These are phyloP conservation scores for Aciculosporium take DNA, from an alignment of 2,329 filamentous ascomycete genomes.

Conservation along the genomic window DNA sequence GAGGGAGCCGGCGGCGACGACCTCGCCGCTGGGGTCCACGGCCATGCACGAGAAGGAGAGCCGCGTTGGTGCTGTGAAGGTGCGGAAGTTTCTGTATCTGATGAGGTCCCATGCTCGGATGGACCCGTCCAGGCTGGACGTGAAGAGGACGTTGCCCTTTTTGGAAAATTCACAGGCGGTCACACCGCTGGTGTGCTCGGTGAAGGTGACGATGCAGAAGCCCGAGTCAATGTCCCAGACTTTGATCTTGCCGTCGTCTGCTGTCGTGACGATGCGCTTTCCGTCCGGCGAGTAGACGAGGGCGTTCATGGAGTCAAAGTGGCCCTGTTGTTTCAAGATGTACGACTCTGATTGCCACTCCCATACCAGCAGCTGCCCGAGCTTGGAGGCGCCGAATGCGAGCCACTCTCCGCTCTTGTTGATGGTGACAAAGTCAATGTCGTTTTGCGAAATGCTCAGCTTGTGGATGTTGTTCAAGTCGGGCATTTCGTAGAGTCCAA, in stretches of 20 bases:
- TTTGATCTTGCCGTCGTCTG: slow-evolving; percentile 96
- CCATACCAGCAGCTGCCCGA: slow-evolving; percentile 95
- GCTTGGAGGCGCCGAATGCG: slow-evolving; percentile 87
- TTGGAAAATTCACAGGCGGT: slow-evolving; percentile 92
- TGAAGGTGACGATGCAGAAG: slow-evolving; percentile 96
- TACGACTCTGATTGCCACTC: slow-evolving; percentile 99
- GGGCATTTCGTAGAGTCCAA: slow-evolving; percentile 89
- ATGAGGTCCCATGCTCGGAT: slow-evolving; percentile 93
- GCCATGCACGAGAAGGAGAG: slow-evolving; percentile 88
- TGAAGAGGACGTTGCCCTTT: slow-evolving; percentile 90
- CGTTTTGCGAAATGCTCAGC: slow-evolving; percentile 84
- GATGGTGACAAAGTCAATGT: slow-evolving; percentile 88
- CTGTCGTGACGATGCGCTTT: slow-evolving; percentile 79
- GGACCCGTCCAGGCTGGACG: slow-evolving; percentile 85
- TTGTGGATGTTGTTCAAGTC: slow-evolving; percentile 94
- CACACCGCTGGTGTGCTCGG: slow-evolving; percentile 87
- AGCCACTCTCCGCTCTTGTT: slow-evolving; percentile 95
- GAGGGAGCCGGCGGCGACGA: slow-evolving; percentile 85
- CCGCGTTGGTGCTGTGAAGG: slow-evolving; percentile 85
- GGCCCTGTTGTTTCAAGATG: slow-evolving; percentile 93
- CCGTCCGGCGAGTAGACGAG: slow-evolving; percentile 89
- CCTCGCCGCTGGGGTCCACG: slow-evolving; percentile 93
- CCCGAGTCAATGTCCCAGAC: slow-evolving; percentile 95
- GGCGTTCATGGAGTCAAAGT: slow-evolving; percentile 91
- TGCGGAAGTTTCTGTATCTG: slow-evolving; percentile 90